Percentiles rank a stretch among this genome's conserved stretches.
phyloP scores from a whole-genome alignment of 1,139 yeast genomes.

The Taphrina flavorubra region DNA sequence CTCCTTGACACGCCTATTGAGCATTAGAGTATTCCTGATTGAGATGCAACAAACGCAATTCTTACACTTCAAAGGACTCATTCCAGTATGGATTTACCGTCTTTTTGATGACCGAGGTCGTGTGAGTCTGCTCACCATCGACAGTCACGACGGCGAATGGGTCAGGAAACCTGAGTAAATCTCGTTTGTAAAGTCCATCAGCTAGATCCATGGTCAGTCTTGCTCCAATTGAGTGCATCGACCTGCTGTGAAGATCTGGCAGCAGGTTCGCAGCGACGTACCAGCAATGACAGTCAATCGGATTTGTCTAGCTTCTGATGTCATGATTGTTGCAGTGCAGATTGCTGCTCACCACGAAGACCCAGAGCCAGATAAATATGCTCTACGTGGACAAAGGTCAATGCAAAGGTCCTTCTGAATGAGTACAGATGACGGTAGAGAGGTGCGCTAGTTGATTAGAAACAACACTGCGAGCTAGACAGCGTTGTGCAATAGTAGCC shows the following conservation, averaged over 20 bases:
- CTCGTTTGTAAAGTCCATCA: slow-evolving; percentile 92
- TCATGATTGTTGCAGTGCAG: slow-evolving; percentile 21
- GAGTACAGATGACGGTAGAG: too few species aligned
- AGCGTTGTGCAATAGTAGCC: background rate
- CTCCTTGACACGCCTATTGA: slow-evolving; percentile 65
- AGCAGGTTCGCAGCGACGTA: slow-evolving; percentile 2
- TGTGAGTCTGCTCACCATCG: slow-evolving; percentile 94
- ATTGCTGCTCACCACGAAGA: background rate
- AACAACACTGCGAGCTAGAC: too few species aligned
- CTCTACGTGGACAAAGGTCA: too few species aligned
- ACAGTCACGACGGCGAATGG: slow-evolving; percentile 97
- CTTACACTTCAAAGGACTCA: slow-evolving; percentile 71
- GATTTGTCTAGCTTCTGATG: slow-evolving; percentile 38
- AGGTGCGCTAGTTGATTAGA: too few species aligned
- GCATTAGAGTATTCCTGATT: slow-evolving; percentile 19
- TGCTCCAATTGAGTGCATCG: too few species aligned
- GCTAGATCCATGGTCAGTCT: slow-evolving; percentile 54
- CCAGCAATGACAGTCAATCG: slow-evolving; percentile 42
- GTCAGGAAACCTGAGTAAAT: slow-evolving; percentile 88
- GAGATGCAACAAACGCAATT: background rate
- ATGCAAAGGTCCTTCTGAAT: too few species aligned
- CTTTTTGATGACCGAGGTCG: slow-evolving; percentile 91
- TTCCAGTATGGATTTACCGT: slow-evolving; percentile 98
- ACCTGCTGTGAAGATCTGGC: too few species aligned
- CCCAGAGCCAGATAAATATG: background rate